Percentiles rank a stretch among this genome's conserved stretches.
These are phyloP conservation scores for Colletotrichum chlorophyti DNA, from an alignment of 2,329 filamentous ascomycete species.

Conservation along the genomic window DNA sequence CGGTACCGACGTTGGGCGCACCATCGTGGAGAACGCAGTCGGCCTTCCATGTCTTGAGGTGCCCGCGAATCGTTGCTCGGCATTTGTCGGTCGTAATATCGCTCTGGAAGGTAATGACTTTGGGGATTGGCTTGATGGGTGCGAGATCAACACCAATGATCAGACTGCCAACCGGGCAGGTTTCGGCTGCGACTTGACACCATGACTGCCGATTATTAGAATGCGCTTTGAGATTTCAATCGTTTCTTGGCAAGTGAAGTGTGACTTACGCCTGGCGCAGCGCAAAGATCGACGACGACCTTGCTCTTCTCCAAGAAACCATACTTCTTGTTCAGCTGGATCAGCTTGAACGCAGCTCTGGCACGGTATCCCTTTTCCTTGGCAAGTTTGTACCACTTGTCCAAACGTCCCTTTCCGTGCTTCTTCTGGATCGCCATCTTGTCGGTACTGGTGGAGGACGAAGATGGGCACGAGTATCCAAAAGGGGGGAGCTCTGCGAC, in stretches of 20 bases:
- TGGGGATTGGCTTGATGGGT: slow-evolving; percentile 94
- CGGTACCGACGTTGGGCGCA: slow-evolving; percentile 96
- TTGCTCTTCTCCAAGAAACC: slow-evolving; percentile 96
- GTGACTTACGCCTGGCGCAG: slow-evolving; percentile 81
- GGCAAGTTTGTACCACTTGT: slow-evolving; percentile 98
- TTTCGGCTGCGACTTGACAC: slow-evolving; percentile 95
- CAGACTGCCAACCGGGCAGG: slow-evolving; percentile 88
- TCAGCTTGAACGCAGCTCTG: slow-evolving; percentile 95
- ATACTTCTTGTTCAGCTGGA: slow-evolving; percentile 99
- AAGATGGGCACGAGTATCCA: not conserved
- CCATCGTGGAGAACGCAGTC: slow-evolving; percentile 97
- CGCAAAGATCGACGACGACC: slow-evolving; percentile 96
- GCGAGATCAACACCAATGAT: slow-evolving; percentile 94
- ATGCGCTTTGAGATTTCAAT: not conserved
- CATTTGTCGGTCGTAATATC: slow-evolving; percentile 99
- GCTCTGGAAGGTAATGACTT: slow-evolving; percentile 93
- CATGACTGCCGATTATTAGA: slow-evolving; percentile 67
- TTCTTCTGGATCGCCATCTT: slow-evolving; percentile 97
- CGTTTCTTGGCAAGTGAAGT: not conserved
- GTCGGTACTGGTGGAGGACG: slow-evolving; percentile 17
- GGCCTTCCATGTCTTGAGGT: slow-evolving; percentile 95
- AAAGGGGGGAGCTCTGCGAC: slow-evolving; percentile 3
- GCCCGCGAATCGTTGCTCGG: slow-evolving; percentile 83
- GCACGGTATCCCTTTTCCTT: slow-evolving; percentile 98
- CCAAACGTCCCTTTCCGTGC: slow-evolving; percentile 96